Base-by-base conservation (phyloP, 2,329 filamentous ascomycete genomes). In the Amauroascus verrucosus region DNA sequence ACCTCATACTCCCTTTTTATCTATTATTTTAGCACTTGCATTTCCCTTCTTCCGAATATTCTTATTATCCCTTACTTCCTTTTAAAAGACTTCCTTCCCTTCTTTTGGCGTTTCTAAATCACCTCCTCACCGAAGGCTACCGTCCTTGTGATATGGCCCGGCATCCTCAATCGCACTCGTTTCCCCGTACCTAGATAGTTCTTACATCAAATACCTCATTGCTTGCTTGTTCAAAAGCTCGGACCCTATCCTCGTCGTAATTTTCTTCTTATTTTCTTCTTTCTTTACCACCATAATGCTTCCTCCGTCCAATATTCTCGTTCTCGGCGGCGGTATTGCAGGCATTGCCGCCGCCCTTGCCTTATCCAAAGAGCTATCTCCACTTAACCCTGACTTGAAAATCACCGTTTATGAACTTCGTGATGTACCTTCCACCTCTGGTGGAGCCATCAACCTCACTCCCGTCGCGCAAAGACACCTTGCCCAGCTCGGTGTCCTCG, bases 361-460 rank as follows among this genome's bases (percentile, higher is more conserved):
- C 3, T 53, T 60, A 3, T 60, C 59, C 6, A 58, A 57, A 52
- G 46, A 56, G 30, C 54, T 59, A 41, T 33, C 56, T 13, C 56
- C 57, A 6, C 18, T 58, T 3, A 43, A 57, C n/a, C 55, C 57
- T 2, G 56, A 55, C 18, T 40, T 60, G 18, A 57, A 52, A 52
- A 71, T 72, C 55, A 68, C 61, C 1, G 55, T 72, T 20, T 72
- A 65, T 53, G 72, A 73, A 57, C 64, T 70, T 20, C 66, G 70
- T 54, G 63, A 68, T 14, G 58, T 70, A 6, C 65, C 71, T 6
- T 69, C 71, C 0, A 73, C 70, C 4, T 68, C 70, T 11, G 72
- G 72, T 7, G 71, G 72, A 8, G 71, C 72, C 3, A 70, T 75
- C 54, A 72, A 72, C 54, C 59, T 75, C 16, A 72, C 71, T 0